These are phyloP conservation scores for Fagus crenata DNA, from an alignment of 306 rosid genomes.

Conservation along the genomic window DNA sequence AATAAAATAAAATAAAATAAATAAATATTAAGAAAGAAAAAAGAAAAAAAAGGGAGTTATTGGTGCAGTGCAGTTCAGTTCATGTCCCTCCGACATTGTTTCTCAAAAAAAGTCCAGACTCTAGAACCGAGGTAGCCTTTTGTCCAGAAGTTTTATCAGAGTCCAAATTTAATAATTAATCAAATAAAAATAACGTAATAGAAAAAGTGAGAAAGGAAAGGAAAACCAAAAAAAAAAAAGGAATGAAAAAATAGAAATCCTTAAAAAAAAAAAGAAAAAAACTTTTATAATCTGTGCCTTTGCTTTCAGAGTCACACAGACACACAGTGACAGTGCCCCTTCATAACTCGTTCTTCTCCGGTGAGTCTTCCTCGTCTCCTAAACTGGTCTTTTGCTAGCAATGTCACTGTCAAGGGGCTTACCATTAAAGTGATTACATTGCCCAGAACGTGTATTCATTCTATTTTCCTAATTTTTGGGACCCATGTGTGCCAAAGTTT, in stretches of 20 bases:
- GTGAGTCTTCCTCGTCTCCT: constrained; percentile 10
- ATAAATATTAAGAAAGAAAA: not conserved
- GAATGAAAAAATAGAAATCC: not conserved
- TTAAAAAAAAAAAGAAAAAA: too few relatives aligned
- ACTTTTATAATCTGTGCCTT: too few relatives aligned
- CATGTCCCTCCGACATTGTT: constrained; percentile 5
- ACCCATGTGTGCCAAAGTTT: constrained; percentile 45
- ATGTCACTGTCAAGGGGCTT: constrained; percentile 13
- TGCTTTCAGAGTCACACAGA: too few relatives aligned
- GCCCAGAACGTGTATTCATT: constrained; percentile 19
- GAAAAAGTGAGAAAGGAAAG: too few relatives aligned
- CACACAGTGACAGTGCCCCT: constrained; percentile 1
- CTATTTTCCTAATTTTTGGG: constrained; percentile 42
- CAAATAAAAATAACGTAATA: too few relatives aligned
- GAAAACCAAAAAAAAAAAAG: not conserved
- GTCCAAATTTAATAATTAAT: too few relatives aligned
- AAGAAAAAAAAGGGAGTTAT: not conserved
- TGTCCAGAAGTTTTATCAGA: not conserved
- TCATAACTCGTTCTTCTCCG: constrained; percentile 8
- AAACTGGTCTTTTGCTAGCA: constrained; percentile 15
- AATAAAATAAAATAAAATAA: not conserved
- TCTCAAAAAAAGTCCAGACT: not conserved
- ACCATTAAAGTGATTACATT: constrained; percentile 35
- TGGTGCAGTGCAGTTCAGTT: not conserved
- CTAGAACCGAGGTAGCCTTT: not conserved